Evolutionary conservation across 305 asterid species (phyloP).

Genomic region (Fraxinus floribunda): DNA sequence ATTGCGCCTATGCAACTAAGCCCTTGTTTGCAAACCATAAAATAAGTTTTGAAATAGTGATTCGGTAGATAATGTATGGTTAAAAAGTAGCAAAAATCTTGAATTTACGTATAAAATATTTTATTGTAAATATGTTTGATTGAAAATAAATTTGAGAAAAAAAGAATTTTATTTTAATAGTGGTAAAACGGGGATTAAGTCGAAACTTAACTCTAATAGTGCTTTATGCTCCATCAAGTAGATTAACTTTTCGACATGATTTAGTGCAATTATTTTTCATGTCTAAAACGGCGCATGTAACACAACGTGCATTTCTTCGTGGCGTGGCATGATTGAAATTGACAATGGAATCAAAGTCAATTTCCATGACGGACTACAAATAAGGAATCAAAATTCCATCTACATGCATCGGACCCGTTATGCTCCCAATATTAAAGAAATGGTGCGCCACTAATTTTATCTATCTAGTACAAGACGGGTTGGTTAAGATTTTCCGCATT

Average conservation of each 20-base stretch:
- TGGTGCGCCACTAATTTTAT: not conserved
- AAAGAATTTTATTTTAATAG: too few species aligned
- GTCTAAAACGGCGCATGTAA: not conserved
- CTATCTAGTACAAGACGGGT: not conserved
- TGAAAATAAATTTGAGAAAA: too few species aligned
- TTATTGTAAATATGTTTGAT: too few species aligned
- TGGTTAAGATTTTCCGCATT: not conserved
- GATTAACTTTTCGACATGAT: not conserved
- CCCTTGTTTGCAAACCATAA: too few species aligned
- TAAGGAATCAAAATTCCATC: not conserved
- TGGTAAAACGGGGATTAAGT: not conserved
- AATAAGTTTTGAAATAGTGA: too few species aligned
- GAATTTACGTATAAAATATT: too few species aligned
- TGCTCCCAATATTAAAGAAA: not conserved
- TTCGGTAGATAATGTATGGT: too few species aligned
- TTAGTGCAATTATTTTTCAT: not conserved
- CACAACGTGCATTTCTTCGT: not conserved
- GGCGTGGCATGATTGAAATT: not conserved
- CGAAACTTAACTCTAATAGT: not conserved
- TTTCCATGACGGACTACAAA: not conserved
- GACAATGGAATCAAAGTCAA: not conserved
- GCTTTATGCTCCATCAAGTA: not conserved
- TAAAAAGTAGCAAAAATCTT: too few species aligned
- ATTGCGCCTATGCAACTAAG: not conserved
- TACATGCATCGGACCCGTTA: not conserved